Base-by-base conservation (phyloP, 495 filamentous ascomycete species). In the Daldinia concentrica region DNA sequence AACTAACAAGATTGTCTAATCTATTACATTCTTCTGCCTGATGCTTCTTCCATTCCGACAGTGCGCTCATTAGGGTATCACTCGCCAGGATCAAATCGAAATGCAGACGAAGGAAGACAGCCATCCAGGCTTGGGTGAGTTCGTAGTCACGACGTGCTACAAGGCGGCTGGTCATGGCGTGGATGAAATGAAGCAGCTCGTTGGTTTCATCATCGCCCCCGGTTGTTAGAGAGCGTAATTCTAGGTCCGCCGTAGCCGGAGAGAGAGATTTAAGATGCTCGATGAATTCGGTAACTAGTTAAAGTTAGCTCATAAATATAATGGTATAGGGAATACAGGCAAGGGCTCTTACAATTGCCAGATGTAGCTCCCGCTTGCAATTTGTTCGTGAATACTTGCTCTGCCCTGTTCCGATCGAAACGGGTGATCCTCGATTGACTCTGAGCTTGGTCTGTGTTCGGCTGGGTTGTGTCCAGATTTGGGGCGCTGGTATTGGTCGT, bases 81-180 rank as follows among this genome's bases (percentile, higher is more conserved):
- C 75, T 82, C 64, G 64, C 79, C 76, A 79, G 81, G 62, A 85
- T 78, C 45, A 82, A 43, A 71, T 86, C 84, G 58, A 82, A 83
- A 79, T 98, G 93, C 37, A 95, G 77, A 56, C 90, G 87, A 61
- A 99, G 73, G 72, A 98, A 95, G 0, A 98, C 94, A 15, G 89
- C 88, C 92, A 99, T 97, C 95, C 96, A 99, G 9, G 93, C 93
- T 80, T 97, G 93, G 43, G 92, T 90, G 54, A 99, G 85, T 77
- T 99, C 95, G 78, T 94, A 99, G 81, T 99, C 95, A 48, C 84
- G 86, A 62, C 87, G 87, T 43, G 85, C 81, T 19, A 80, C 79
- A 27, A 98, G 81, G 15, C 90, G 85, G 63, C 79, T 81, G 0
- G 92, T 94, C 51, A 99, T 80, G 4, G 93, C 92, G 8, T 78